Evolutionary conservation across 1,139 yeast species (phyloP).

Genomic region (Pneumocystis sp.): DNA sequence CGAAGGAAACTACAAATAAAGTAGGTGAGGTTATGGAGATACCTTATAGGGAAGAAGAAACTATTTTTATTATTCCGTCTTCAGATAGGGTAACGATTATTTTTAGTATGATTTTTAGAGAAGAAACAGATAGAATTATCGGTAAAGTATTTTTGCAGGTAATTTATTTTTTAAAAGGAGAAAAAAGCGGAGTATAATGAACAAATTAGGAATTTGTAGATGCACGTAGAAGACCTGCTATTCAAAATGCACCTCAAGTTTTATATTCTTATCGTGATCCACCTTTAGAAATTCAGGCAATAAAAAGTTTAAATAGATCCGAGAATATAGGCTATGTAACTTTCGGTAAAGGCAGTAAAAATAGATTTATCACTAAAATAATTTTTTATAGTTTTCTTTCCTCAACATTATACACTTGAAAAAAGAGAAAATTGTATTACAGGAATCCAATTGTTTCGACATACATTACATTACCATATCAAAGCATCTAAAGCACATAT

Average conservation of each 20-base stretch:
- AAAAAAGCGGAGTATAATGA: neutral
- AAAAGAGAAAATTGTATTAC: conserved; percentile 64
- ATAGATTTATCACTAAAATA: conserved; percentile 25
- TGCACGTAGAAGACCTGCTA: conserved; percentile 76
- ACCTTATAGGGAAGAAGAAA: conserved; percentile 85
- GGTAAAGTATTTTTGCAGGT: conserved; percentile 85
- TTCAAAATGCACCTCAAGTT: conserved; percentile 97
- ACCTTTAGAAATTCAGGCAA: conserved; percentile 66
- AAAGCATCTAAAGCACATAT: conserved; percentile 95
- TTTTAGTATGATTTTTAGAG: conserved; percentile 85
- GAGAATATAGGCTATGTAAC: conserved; percentile 31
- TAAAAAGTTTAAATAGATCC: conserved; percentile 18
- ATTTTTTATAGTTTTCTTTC: conserved; percentile 22
- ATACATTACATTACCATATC: conserved; percentile 95
- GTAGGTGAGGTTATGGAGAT: conserved; percentile 56
- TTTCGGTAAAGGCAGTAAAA: conserved; percentile 47
- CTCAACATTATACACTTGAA: conserved; percentile 3
- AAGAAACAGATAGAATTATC: conserved; percentile 89
- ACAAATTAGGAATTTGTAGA: conserved; percentile 61
- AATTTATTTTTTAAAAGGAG: neutral
- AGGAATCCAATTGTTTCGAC: conserved; percentile 81
- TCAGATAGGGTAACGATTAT: conserved; percentile 94
- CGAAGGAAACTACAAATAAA: conserved; percentile 13
- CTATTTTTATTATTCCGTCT: conserved; percentile 79
- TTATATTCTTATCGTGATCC: conserved; percentile 77